A percentile compares a stretch with the other conserved stretches of the same genome.
Evolutionary conservation across 768 basidiomycete species (phyloP).

Genomic region (Trametes maxima): DNA sequence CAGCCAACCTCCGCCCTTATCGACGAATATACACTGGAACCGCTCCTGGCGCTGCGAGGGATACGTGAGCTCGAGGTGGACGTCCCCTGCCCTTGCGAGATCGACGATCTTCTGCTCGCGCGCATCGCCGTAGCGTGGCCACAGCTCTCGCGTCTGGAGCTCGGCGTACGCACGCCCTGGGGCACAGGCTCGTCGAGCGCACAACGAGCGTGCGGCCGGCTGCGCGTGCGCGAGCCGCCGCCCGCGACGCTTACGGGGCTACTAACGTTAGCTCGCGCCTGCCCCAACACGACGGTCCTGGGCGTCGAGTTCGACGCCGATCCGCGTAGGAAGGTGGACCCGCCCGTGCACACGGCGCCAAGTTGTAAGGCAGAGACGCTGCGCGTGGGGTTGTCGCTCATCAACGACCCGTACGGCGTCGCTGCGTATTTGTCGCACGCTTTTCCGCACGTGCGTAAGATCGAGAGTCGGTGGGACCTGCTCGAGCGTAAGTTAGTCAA

Average conservation of each 20-base stretch:
- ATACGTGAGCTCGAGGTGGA: neutral
- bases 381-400: neutral
- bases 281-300: neutral
- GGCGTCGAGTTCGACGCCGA: neutral
- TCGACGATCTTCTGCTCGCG: conserved; percentile 1
- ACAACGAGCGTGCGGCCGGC: neutral
- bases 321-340: neutral
- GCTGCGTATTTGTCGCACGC: neutral
- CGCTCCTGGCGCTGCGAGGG: neutral
- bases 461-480: neutral
- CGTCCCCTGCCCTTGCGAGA: neutral
- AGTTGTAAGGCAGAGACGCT: neutral
- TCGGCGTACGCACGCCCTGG: neutral
- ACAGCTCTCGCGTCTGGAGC: neutral
- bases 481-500: neutral
- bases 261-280: neutral
- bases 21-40: neutral
- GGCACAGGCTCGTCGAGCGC: neutral
- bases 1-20: neutral
- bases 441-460: neutral
- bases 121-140: conserved; percentile 6
- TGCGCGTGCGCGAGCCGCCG: too few relatives aligned
- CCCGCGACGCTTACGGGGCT: neutral
- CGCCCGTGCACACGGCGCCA: too few relatives aligned
- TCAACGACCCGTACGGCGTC: neutral